Percentiles rank a stretch among this genome's conserved stretches.
Conservation (phyloP, 1,284 basidiomycete genomes). For the Coriolopsis trogii region DNA sequence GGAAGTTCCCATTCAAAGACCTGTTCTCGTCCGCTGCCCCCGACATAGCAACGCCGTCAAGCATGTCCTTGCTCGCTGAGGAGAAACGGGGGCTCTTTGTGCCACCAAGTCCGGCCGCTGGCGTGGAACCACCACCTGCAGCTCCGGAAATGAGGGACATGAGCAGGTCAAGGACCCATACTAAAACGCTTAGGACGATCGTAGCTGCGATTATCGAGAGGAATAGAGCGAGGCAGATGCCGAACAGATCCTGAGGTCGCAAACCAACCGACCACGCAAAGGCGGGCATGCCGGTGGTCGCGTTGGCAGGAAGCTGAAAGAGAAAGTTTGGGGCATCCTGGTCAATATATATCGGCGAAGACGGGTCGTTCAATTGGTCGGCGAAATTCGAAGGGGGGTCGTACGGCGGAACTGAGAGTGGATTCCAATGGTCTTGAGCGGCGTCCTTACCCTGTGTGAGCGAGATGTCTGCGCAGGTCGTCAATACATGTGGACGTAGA, state of each 20-base stretch:
- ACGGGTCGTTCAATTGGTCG: constrained; percentile 69
- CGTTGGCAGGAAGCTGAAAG: constrained; percentile 67
- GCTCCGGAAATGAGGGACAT: constrained; percentile 43
- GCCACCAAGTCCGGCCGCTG: constrained; percentile 37
- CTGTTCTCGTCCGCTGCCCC: constrained; percentile 54
- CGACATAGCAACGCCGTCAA: constrained; percentile 39
- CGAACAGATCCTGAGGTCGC: constrained; percentile 82
- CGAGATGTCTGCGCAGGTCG: constrained; percentile 65
- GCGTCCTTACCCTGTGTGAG: constrained; percentile 54
- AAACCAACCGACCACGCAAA: constrained; percentile 84
- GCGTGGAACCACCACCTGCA: constrained; percentile 30
- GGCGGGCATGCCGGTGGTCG: constrained; percentile 71
- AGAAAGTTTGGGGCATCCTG: constrained; percentile 66
- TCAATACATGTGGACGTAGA: constrained; percentile 4
- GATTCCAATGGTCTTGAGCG: constrained; percentile 61
- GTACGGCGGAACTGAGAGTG: constrained; percentile 61
- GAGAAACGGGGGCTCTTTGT: constrained; percentile 59
- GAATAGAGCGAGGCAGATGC: constrained; percentile 83
- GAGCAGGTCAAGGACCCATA: constrained; percentile 75
- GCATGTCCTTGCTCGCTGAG: constrained; percentile 52
- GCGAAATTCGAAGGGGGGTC: constrained; percentile 68
- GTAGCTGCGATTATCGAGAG: constrained; percentile 77
- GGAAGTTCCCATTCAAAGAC: constrained; percentile 49
- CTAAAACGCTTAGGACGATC: constrained; percentile 65
- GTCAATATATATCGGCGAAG: constrained; percentile 82